Evolutionary conservation across 1,139 yeast species (phyloP).

Genomic region (Saccharomycopsis hybrid): DNA sequence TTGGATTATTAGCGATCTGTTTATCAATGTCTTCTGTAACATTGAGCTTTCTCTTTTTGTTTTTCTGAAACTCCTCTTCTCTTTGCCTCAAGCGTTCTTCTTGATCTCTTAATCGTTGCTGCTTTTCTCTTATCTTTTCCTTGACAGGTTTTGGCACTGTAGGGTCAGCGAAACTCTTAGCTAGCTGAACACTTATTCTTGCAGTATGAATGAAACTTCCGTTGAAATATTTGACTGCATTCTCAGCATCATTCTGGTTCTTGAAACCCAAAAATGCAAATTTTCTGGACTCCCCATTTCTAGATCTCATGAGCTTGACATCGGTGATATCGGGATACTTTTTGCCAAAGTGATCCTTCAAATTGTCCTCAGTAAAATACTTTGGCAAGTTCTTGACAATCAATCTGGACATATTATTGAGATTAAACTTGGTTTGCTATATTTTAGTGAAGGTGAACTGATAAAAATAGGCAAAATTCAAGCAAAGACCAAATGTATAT

Average conservation of each 20-base stretch:
- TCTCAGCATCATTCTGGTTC: constrained; percentile 63
- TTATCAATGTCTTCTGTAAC: constrained; percentile 45
- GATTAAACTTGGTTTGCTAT: too few relatives aligned
- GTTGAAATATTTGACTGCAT: constrained; percentile 72
- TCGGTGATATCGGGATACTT: constrained; percentile 63
- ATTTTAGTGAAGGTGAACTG: too few relatives aligned
- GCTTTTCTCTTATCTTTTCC: constrained; percentile 53
- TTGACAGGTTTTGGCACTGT: constrained; percentile 68
- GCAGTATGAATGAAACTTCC: constrained; percentile 79
- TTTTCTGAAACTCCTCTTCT: constrained; percentile 30
- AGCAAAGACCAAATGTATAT: too few relatives aligned
- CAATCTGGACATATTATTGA: constrained; percentile 90
- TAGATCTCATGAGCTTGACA: constrained; percentile 73
- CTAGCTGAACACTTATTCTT: constrained; percentile 68
- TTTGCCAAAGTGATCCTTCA: constrained; percentile 60
- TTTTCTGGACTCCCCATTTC: constrained; percentile 81
- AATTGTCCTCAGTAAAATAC: constrained; percentile 69
- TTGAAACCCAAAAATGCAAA: constrained; percentile 92
- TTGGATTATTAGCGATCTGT: constrained; percentile 57
- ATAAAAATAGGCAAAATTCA: too few relatives aligned
- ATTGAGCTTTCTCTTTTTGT: constrained; percentile 25
- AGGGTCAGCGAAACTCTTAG: constrained; percentile 82
- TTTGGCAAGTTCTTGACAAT: constrained; percentile 92
- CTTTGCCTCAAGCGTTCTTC: constrained; percentile 45
- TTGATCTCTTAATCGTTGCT: constrained; percentile 44